Base-by-base conservation (phyloP, 2,329 filamentous ascomycete genomes). In the Plectosphaerella sp. region DNA sequence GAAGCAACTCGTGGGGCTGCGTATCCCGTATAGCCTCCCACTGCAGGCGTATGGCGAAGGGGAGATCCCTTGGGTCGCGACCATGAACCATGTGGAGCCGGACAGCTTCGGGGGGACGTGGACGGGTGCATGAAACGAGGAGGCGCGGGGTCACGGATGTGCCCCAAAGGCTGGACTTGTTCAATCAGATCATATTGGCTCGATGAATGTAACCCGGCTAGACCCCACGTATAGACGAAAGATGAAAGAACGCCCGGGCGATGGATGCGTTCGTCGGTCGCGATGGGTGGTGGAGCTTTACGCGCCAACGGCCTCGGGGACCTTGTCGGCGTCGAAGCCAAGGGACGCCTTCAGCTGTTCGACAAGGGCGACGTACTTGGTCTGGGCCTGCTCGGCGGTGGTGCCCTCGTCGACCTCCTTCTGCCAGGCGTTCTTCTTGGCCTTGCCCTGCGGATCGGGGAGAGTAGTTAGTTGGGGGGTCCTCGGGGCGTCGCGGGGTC, bases 21-120 rank as follows among this genome's bases (percentile, higher is more conserved):
- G 91, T 15, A 85, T 96, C 70, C 89, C 91, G n/a, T 96, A 96
- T 67, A 85, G 85, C 67, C 69, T 92, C 7, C 91, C 91, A 0
- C 66, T 96, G 25, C 81, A 82, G 47, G 72, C 73, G 7, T 96
- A 96, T 61, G 72, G 65, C 0, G 57, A 67, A 8, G 66, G 69
- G 5, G 89, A 95, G 62, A 71, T 78, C 46, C 91, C 91, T 1
- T 96, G 91, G 92, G 89, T 88, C 54, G 86, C 87, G 4, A 84
- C 81, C 2, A 71, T 76, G 61, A 63, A 62, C 2, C 78, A 92
- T 62, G 53, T 55, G 1, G 79, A 86, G 61, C 81, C 79, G 12
- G 89, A 93, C 69, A 82, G 82, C 72, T 73, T 64, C 58, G 80
- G 79, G 1, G 60, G 60, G 42, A 52, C 58, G 14, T 82, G 79